Conservation (phyloP, 345 rosid genomes). For the Cardamine resedifolia region DNA sequence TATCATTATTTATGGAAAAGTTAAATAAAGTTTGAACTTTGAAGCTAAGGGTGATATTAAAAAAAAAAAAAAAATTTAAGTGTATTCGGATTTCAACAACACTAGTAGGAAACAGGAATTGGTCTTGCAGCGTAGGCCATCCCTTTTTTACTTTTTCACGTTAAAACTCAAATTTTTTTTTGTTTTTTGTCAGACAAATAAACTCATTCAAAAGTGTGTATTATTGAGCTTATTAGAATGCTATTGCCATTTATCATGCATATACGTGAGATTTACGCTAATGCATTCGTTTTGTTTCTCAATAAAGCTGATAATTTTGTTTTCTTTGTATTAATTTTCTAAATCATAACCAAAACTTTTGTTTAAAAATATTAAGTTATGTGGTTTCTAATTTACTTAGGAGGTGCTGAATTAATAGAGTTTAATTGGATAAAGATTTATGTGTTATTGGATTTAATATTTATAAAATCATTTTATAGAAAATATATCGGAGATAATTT, state of each 20-base stretch:
- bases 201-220: neutral
- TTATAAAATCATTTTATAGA: too few relatives aligned
- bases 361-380: neutral
- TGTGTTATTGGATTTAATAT: neutral
- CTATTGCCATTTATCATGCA: constrained; percentile 17
- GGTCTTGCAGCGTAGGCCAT: constrained; percentile 36
- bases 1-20: constrained; percentile 27
- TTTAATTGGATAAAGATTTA: neutral
- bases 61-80: neutral
- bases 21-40: constrained; percentile 30
- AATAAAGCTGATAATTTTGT: neutral
- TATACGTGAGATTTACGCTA: constrained; percentile 1
- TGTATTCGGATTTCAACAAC: constrained; percentile 37
- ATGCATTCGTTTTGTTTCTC: neutral
- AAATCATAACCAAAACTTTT: neutral
- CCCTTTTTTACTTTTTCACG: neutral
- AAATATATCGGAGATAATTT: neutral
- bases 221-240: neutral
- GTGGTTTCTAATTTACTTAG: neutral
- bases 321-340: neutral
- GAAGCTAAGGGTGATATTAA: constrained; percentile 31
- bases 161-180: neutral
- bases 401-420: neutral
- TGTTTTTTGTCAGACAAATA: neutral
- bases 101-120: constrained; percentile 31